Evolutionary conservation across 2,329 filamentous ascomycete species (phyloP), one percentile per base, ranked within the genome.

Genomic region (Hypocrella siamensis): DNA sequence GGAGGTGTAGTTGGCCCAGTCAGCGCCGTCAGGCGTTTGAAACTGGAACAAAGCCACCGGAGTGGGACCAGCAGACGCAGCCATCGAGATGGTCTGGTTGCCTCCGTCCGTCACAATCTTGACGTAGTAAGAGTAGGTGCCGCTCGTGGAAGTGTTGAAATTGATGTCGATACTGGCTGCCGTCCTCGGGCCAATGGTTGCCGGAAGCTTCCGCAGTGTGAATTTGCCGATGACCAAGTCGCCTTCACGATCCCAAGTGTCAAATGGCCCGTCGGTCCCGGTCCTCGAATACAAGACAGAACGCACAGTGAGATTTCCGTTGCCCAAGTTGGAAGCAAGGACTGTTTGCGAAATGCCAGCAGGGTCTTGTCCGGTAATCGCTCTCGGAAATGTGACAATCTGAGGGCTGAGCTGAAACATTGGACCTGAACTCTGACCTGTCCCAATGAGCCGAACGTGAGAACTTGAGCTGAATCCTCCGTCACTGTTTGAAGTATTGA

Each of bases 11-110:
- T 51, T 40, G 3, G 66, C 53, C 70, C 69, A 75, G 0, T 54
- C 56, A 3, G 43, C 47, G 3, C 60, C 66, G 41, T 72, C 65
- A 0, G 53, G 43, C 0, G 54, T 63, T 42, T 74, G 62, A 44
- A 73, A 74, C 41, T 73, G 63, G 4, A 75, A 46, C 1, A 67
- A 43, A 1, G 65, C 66, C 0, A 50, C 49, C 1, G 70, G 63
- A 0, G 60, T 48, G 2, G 59, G 58, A 0, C 66, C 67, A 6
- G 67, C 58, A 2, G 60, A 56, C 11, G 56, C 69, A 1, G 63
- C 50, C 11, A 72, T 52, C 18, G 58, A 57, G 9, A 73, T 49
- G 0, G 60, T 53, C 11, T 56, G 53, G 28, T 49, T 61, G 0
- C 70, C 70, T 8, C 68, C 69, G 31, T 54, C 51, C 0, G 67